A percentile compares a stretch with the other conserved stretches of the same genome.
Evolutionary conservation across 192 early-diverging fungal species (phyloP).

Genomic region (Phlyctochytrium bullatum): DNA sequence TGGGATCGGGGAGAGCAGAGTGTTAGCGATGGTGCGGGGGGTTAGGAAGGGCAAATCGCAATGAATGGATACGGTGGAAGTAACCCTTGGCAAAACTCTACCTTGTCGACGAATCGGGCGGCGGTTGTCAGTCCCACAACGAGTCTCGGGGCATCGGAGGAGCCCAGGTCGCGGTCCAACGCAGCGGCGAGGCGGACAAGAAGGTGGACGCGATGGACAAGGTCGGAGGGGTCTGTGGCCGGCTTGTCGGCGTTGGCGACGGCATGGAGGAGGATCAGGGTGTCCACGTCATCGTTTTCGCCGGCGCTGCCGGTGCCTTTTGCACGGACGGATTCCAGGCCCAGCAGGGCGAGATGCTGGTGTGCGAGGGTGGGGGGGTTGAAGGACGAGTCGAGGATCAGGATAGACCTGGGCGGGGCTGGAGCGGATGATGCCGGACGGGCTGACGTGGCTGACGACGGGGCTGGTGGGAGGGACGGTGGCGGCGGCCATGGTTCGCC

Average conservation of each 20-base stretch:
- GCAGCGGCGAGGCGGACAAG: neutral
- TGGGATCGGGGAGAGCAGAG: too few relatives aligned
- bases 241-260: neutral
- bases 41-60: too few relatives aligned
- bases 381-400: slow-evolving; percentile 33
- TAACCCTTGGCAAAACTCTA: neutral
- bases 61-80: too few relatives aligned
- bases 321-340: neutral
- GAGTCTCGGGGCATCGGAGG: too few relatives aligned
- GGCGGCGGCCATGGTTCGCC: neutral
- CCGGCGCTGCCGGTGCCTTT: neutral
- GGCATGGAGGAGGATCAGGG: neutral
- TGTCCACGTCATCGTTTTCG: neutral
- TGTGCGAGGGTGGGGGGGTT: slow-evolving; percentile 33
- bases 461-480: too few relatives aligned
- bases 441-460: neutral
- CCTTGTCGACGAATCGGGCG: slow-evolving; percentile 1
- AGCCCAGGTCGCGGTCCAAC: too few relatives aligned
- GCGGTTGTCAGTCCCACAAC: slow-evolving; percentile 2
- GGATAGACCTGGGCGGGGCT: neutral
- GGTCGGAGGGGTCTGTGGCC: neutral
- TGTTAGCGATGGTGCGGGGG: too few relatives aligned
- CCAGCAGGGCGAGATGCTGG: slow-evolving; percentile 5
- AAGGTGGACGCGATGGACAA: neutral
- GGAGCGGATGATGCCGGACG: too few relatives aligned